A percentile compares a stretch with the other conserved stretches of the same genome.
These are phyloP conservation scores for Cyberlindnera xishuangbannaensis DNA, from an alignment of 805 yeast species.

Conservation along the genomic window DNA sequence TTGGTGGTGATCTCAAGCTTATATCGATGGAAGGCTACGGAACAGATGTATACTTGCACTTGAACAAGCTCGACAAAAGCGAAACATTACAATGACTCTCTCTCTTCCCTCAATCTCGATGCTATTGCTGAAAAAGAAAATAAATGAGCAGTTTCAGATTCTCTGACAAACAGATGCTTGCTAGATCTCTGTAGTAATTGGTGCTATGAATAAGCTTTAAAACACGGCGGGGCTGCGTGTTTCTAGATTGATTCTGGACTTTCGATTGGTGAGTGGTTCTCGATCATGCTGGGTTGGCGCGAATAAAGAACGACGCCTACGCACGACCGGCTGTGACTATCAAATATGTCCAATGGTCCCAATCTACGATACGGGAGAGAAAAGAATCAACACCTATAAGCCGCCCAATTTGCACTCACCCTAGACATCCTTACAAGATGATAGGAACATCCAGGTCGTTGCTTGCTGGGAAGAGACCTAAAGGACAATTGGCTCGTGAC, in stretches of 20 bases:
- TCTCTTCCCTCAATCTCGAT: too few relatives aligned
- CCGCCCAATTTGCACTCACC: conserved; percentile 1
- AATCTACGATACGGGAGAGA: too few relatives aligned
- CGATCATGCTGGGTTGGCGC: neutral
- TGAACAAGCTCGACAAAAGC: conserved; percentile 64
- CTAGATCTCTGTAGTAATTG: too few relatives aligned
- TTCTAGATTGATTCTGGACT: neutral
- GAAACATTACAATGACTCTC: conserved; percentile 19
- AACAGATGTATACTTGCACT: conserved; percentile 84
- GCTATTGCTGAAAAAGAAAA: too few relatives aligned
- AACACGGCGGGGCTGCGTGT: too few relatives aligned
- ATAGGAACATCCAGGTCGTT: conserved; percentile 6
- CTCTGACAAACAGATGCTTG: too few relatives aligned
- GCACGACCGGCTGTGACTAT: neutral
- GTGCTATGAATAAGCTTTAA: too few relatives aligned
- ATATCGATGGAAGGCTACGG: conserved; percentile 94
- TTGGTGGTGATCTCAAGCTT: conserved; percentile 84
- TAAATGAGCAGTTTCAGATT: too few relatives aligned
- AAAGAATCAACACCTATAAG: neutral
- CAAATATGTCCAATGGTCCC: neutral
- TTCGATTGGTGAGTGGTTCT: too few relatives aligned
- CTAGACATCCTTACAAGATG: conserved; percentile 2
- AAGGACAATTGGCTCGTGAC: conserved; percentile 17
- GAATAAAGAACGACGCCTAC: neutral
- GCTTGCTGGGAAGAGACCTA: conserved; percentile 7